Conservation (phyloP, 1,139 yeast species). For the Blastobotrys indianensis region DNA sequence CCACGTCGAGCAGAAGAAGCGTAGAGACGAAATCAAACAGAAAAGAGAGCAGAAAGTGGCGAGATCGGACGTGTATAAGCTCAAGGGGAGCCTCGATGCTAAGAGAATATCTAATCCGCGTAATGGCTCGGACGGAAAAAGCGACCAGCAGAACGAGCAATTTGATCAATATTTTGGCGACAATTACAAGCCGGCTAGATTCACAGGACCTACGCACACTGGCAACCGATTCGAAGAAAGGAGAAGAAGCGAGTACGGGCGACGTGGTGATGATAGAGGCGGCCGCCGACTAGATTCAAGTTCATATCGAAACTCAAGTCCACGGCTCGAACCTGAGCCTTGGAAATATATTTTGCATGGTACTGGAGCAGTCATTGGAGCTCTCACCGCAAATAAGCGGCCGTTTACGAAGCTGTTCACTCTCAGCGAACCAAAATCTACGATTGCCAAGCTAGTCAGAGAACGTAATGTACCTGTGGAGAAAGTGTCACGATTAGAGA, state of each 20-base stretch:
- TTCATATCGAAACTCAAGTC: neutral
- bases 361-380: constrained; percentile 68
- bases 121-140: neutral
- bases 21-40: constrained; percentile 1
- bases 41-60: constrained; percentile 8
- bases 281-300: too few relatives aligned
- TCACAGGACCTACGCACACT: neutral
- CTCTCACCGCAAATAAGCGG: constrained; percentile 53
- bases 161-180: constrained; percentile 8
- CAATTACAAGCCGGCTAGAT: constrained; percentile 4
- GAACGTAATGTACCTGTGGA: constrained; percentile 20
- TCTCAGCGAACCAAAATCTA: constrained; percentile 36
- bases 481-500: constrained; percentile 42
- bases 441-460: constrained; percentile 33
- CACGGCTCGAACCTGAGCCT: constrained; percentile 32
- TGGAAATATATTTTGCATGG: constrained; percentile 70
- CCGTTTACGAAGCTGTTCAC: constrained; percentile 48
- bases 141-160: constrained; percentile 4
- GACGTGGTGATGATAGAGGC: neutral
- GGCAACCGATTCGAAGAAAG: neutral
- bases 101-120: too few relatives aligned
- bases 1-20: constrained; percentile 43
- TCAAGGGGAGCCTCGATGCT: constrained; percentile 7
- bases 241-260: neutral
- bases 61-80: constrained; percentile 7